phyloP scores from a whole-genome alignment of 176 grass and related monocot genomes.

The Aegilops bicornis region DNA sequence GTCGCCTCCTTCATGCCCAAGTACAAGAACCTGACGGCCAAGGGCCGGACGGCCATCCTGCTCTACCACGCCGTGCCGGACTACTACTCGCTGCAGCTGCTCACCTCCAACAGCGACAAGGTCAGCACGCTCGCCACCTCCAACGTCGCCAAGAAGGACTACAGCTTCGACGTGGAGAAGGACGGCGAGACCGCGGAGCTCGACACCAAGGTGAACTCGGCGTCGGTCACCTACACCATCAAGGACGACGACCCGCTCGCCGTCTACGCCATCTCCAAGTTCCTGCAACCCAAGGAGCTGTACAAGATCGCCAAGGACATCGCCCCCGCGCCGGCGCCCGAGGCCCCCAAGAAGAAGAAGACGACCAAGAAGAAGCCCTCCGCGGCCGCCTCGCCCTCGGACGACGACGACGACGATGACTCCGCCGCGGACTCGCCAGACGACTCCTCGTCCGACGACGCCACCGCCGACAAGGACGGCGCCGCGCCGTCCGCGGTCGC shows the following conservation, averaged over 20 bases:
- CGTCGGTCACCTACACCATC: conserved; percentile 55
- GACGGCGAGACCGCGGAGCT: conserved; percentile 54
- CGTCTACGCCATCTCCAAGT: conserved; percentile 54
- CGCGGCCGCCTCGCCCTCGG: conserved; percentile 13
- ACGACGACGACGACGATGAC: conserved; percentile 26
- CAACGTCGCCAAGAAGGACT: conserved; percentile 67
- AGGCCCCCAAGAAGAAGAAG: conserved; percentile 48
- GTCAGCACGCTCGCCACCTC: conserved; percentile 76
- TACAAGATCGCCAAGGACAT: conserved; percentile 43
- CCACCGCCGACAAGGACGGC: conserved; percentile 39
- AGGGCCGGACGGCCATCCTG: conserved; percentile 63
- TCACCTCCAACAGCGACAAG: conserved; percentile 72
- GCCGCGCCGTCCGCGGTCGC: conserved; percentile 15
- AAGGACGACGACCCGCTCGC: conserved; percentile 73
- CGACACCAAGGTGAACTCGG: conserved; percentile 41
- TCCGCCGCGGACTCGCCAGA: conserved; percentile 32
- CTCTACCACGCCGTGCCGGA: conserved; percentile 79
- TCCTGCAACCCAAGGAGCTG: conserved; percentile 76
- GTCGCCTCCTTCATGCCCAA: conserved; percentile 64
- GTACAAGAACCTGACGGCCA: conserved; percentile 83
- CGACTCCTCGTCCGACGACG: conserved; percentile 16
- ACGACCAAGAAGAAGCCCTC: conserved; percentile 50
- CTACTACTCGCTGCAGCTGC: conserved; percentile 73
- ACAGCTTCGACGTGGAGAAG: conserved; percentile 53
- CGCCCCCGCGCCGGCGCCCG: conserved; percentile 40